These are phyloP conservation scores for Mycena galericulata DNA, from an alignment of 768 basidiomycete species.

Conservation along the genomic window DNA sequence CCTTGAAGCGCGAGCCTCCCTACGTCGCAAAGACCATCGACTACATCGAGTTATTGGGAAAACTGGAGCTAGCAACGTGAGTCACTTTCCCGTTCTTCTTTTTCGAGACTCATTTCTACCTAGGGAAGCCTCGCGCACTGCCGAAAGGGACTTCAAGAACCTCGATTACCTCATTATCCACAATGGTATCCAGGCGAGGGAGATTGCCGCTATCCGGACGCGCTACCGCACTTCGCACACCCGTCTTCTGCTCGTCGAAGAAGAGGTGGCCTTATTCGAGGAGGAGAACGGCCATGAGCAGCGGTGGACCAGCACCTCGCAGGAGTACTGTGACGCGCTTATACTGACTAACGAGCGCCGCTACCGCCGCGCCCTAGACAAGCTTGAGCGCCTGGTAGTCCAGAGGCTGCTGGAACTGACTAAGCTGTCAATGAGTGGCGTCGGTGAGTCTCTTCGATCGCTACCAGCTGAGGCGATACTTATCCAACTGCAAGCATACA, in stretches of 20 bases:
- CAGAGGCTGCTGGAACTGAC: neutral
- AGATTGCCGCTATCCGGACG: neutral
- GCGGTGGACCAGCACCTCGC: neutral
- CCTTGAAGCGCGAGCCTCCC: neutral
- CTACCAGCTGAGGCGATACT: neutral
- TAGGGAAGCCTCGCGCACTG: neutral
- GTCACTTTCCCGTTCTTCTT: neutral
- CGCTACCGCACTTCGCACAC: neutral
- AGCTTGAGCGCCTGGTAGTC: neutral
- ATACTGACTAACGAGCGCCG: neutral
- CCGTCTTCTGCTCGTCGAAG: neutral
- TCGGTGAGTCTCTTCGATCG: slow-evolving; percentile 4
- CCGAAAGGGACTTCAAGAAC: neutral
- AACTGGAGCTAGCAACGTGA: neutral
- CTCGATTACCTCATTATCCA: neutral
- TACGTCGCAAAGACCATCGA: neutral
- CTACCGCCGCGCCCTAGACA: neutral
- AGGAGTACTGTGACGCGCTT: neutral
- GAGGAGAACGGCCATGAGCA: neutral
- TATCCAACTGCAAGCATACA: neutral
- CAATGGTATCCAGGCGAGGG: neutral
- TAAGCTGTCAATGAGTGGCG: slow-evolving; percentile 3
- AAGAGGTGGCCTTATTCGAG: neutral
- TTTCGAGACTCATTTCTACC: neutral
- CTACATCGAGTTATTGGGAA: slow-evolving; percentile 7